Base-by-base conservation (phyloP, 805 yeast genomes). In the Hanseniaspora nectarophila region DNA sequence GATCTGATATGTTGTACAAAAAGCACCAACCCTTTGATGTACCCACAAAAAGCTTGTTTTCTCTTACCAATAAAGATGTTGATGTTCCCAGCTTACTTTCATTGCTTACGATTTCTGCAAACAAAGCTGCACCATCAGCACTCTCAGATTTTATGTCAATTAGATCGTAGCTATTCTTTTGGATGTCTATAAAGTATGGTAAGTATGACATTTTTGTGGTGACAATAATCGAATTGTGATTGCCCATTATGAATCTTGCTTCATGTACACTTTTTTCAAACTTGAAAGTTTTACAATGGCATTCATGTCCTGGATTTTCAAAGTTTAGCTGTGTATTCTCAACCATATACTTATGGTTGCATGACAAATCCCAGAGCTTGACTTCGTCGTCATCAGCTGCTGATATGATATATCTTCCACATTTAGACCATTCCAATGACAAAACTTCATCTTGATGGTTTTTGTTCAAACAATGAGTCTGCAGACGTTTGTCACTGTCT, bases 351-450 rank as follows among this genome's bases (percentile, higher is more conserved):
- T 7, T 55, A 60, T 33, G 37, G 4, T 42, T 49, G 18, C 53
- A 50, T 24, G 64, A 56, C 56, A 89, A 65, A 66, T 87, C 95
- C 95, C 96, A 89, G 29, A 88, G 61, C 45, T 82, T 77, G 39
- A 82, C 76, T 47, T 72, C 73, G 92, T 95, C 88, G 63, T 90
- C 97, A 59, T 87, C 77, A 0, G 89, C 78, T 13, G 87, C 71
- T 3, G 85, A 73, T 3, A 89, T 67, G 1, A 89, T 59, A 59
- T 75, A 85, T 23, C 84, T 64, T 0, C 94, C 92, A 63, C 82
- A 77, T 0, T 58, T 56, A 0, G 90, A 81, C 97, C 96, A 89
- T 54, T 75, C 69, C 16, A 83, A 53, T 1, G 89, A 79, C 26
- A 87, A 85, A 26, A 90, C 73, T 1, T 89, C 76, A 42, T 87